Evolutionary conservation across 73 alveolate species (phyloP).

Genomic region (Halteria grandinella): DNA sequence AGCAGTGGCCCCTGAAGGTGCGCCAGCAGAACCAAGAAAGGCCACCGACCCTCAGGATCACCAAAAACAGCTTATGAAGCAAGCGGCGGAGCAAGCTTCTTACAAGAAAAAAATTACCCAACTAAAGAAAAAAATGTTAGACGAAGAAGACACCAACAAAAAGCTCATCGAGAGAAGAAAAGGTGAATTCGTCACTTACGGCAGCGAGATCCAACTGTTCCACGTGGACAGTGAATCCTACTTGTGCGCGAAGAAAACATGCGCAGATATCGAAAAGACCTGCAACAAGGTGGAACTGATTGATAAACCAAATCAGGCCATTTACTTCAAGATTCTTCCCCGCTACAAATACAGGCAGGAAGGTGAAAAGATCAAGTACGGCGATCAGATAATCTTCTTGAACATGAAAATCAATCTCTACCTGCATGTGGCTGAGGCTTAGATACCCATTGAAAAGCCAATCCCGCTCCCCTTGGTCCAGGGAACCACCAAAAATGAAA

Average conservation of each 20-base stretch:
- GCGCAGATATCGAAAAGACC: conserved; percentile 61
- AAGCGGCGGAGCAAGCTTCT: too few relatives aligned
- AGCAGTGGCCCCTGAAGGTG: too few relatives aligned
- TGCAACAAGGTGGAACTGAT: conserved; percentile 55
- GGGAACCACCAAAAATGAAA: background rate
- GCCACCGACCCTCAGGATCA: too few relatives aligned
- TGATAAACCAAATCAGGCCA: conserved; percentile 23
- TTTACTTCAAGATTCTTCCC: conserved; percentile 65
- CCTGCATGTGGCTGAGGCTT: conserved; percentile 58
- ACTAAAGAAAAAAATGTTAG: background rate
- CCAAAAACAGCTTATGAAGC: background rate
- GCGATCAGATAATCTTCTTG: conserved; percentile 61
- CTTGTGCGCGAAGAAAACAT: conserved; percentile 54
- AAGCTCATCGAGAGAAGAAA: conserved; percentile 28
- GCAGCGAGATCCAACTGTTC: conserved; percentile 60
- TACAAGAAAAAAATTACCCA: conserved; percentile 19
- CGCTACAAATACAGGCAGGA: conserved; percentile 75
- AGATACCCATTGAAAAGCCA: conserved; percentile 16
- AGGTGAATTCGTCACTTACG: conserved; percentile 68
- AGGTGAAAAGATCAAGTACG: conserved; percentile 68
- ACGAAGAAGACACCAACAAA: conserved; percentile 61
- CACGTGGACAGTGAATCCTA: conserved; percentile 57
- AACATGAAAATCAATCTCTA: conserved; percentile 53
- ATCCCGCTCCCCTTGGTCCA: background rate
- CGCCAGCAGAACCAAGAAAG: too few relatives aligned